Percentiles rank a stretch among this genome's conserved stretches.
These are phyloP conservation scores for Phytophthora macrochlamydospora DNA, from an alignment of 352 stramenopile genomes.

Conservation along the genomic window DNA sequence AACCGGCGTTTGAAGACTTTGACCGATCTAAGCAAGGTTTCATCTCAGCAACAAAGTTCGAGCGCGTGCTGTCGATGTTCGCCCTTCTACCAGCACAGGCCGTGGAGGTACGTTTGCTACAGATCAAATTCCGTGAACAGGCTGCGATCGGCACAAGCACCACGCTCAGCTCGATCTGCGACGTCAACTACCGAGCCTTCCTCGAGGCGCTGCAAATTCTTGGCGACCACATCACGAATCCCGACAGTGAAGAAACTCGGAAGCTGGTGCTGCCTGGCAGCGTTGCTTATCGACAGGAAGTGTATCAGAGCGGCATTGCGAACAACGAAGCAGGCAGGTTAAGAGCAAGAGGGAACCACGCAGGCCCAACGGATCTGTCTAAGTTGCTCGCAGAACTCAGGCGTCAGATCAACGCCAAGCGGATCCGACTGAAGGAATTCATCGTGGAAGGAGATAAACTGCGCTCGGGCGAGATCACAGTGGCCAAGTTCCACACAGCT, in stretches of 20 bases:
- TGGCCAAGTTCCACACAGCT: conserved; percentile 87
- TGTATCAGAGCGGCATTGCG: conserved; percentile 45
- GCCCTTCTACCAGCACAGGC: conserved; percentile 54
- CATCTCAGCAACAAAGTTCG: conserved; percentile 80
- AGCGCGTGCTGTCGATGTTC: conserved; percentile 85
- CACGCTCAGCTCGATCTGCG: conserved; percentile 74
- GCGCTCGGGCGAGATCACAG: conserved; percentile 77
- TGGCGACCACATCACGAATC: conserved; percentile 19
- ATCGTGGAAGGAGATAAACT: conserved; percentile 81
- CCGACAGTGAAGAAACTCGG: conserved; percentile 23
- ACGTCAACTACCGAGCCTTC: conserved; percentile 87
- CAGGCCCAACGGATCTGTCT: conserved; percentile 33
- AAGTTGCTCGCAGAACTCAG: conserved; percentile 64
- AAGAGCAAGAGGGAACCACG: conserved; percentile 31
- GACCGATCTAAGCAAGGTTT: conserved; percentile 79
- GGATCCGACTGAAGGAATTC: conserved; percentile 86
- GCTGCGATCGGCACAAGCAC: conserved; percentile 38
- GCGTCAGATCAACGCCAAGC: conserved; percentile 63
- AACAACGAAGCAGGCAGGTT: conserved; percentile 38
- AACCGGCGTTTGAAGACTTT: conserved; percentile 85
- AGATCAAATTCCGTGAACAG: conserved; percentile 83
- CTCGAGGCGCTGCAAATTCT: conserved; percentile 67
- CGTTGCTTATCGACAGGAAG: conserved; percentile 63
- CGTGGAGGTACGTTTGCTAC: conserved; percentile 48
- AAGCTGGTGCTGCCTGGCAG: conserved; percentile 48